Base-by-base conservation (phyloP, 2,329 filamentous ascomycete genomes). In the Fusarium xyrophilum region DNA sequence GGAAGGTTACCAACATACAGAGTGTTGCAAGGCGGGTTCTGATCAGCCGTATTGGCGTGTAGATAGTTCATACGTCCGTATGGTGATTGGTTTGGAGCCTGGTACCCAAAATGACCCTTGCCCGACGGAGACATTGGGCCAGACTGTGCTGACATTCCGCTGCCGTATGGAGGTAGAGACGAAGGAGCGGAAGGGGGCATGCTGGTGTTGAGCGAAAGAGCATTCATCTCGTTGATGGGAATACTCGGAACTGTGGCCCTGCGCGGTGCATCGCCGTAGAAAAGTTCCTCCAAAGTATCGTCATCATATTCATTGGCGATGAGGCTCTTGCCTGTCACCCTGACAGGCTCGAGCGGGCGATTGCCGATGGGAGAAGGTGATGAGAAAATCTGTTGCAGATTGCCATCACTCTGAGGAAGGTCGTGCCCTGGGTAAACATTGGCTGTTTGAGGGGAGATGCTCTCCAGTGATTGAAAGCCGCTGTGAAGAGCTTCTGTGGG, bases 1-100 rank as follows among this genome's bases (percentile, higher is more conserved):
- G 95, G 96, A 43, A 99, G 83, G 74, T 99, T 98, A n/a, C 96
- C 95, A 23, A 99, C 95, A 75, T 99, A 98, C 10, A 99, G 85
- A 1, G 96, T 99, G 76, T 99, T 98, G 85, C 96, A 98, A 1
- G 96, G 96, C 2, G 95, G 95, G 73, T 98, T 97, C 79, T 97
- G 92, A 75, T 99, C 95, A 15, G 95, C 94, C 1, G 94, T 95
- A 71, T 98, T 98, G 64, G 93, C 92, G 0, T 94, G 91, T 17
- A 95, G 95, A 66, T 93, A 92, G 69, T 88, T 90, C 67, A 88
- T 88, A 74, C 83, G 85, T 67, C 82, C 84, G 70, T 86, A 91
- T 63, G 87, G 84, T 69, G 87, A 84, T 69, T 85, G 82, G 56
- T 81, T 84, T 38, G 83, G 82, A 60, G 56, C 63, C 38, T 76